Evolutionary conservation across 257 asterid genomes (phyloP), one percentile per base, ranked within the genome.

Genomic region (Orobanche coerulescens): DNA sequence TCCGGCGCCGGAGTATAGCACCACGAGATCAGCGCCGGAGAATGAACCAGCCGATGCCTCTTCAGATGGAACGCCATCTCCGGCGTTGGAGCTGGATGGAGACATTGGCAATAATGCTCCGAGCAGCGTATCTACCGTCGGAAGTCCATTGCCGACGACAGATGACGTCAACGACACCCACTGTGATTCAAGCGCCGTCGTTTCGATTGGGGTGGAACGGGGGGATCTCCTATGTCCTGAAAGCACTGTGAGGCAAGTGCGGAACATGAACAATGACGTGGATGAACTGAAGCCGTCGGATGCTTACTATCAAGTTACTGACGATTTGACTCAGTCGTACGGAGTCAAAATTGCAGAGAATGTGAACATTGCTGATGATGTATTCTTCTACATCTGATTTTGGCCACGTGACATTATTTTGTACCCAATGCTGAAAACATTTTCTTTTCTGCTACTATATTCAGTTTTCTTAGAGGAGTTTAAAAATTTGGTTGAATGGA

Each of bases 351-450:
- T 71, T 33, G 57, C 49, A 37, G 75, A 78, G 62, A 71, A 57
- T 28, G 72, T 71, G 15, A 77, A 74, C 68, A 68, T 87, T 50
- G 96, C 87, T 64, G 84, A 75, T 81, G 92, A 85, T 77, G 51
- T 85, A 12, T 79, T 82, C 76, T 82, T 76, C 62, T 78, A 85
- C 73, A 26, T 42, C 22, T 81, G 76, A 78, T 53, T 67, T 44
- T 36, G 54, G 73, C 64, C 69, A 73, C 66, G 66, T 72, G 65
- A 40, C 20, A 18, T 5, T 8, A 15, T 52, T 5, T n/a, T 40
- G 8, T 1, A 5, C 26, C 22, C 16, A 5, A 11, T 37, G 44
- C 4, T 37, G 13, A 11, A 11, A 37, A 1, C 14, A 39, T 39
- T 39, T 39, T 10, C 4, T 13, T 13, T 16, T 12, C 1, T 13